Evolutionary conservation across 2,329 filamentous ascomycete genomes (phyloP), one percentile per base, ranked within the genome.

Genomic region (Lecanicillium sp.): DNA sequence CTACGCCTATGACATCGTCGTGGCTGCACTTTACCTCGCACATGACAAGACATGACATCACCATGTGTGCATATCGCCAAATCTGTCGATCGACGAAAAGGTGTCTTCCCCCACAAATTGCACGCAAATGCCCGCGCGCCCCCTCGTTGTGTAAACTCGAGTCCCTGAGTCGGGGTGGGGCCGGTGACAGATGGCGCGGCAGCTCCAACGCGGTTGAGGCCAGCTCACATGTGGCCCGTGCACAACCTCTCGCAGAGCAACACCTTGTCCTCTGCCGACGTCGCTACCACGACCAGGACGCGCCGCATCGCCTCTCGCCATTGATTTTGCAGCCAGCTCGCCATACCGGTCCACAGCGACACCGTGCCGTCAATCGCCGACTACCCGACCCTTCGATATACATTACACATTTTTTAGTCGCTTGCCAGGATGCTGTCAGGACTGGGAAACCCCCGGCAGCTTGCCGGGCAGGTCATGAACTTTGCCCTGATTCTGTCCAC

Each of bases 401-500:
- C 22, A 25, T 7, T 25, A 6, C 22, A 11, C n/a, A n/a, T n/a
- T n/a, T n/a, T 25, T 25, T 11, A 25, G 11, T 33, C 6, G 37
- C 6, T 22, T 8, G 13, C 20, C 31, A 65, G 39, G 42, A 89
- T 89, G 84, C 55, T 90, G 47, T 77, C 80, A 32, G 65, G 71
- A 47, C 69, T 94, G 47, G 66, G 71, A 43, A 88, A 87, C 61
- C 83, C 86, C 48, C 83, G 88, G 61, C 87, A 94, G 60, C 74
- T 84, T 39, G 80, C 87, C 52, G 73, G 79, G 35, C 87, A 94
- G 70, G 63, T 90, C 49, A 78, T 95, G 57, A 94, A 94, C 66
- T 95, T 96, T 61, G 87, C 81, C 41, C 78, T 96, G 46, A 87
- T 95, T 45, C 77, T 95, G 36, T 88, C 84, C 9, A 92, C 87